phyloP scores from a whole-genome alignment of 2,329 filamentous ascomycete species.

The Beauveria medogensis region DNA sequence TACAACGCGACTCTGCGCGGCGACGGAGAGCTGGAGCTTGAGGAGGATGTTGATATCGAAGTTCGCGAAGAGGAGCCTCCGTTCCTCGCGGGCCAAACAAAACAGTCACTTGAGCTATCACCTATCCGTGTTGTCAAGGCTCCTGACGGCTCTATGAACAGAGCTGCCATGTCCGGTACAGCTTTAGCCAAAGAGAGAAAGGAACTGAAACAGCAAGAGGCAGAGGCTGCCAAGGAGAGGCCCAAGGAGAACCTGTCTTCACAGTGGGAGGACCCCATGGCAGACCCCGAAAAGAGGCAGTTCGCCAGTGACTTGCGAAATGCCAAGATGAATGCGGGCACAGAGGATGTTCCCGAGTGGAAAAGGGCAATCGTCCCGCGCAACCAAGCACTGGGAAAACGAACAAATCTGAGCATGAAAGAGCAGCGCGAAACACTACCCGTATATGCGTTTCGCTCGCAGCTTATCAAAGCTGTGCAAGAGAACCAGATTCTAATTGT shows the following conservation, averaged over 20 bases:
- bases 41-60: conserved; percentile 96
- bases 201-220: conserved; percentile 82
- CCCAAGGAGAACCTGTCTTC: conserved; percentile 75
- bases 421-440: conserved; percentile 86
- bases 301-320: conserved; percentile 83
- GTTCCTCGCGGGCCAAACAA: conserved; percentile 91
- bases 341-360: conserved; percentile 81
- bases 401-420: conserved; percentile 87
- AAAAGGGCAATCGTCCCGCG: conserved; percentile 75
- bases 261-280: conserved; percentile 98
- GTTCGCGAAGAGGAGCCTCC: conserved; percentile 93
- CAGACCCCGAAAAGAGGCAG: conserved; percentile 70
- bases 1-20: conserved; percentile 82
- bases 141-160: conserved; percentile 94
- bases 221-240: conserved; percentile 65
- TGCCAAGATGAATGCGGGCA: conserved; percentile 50
- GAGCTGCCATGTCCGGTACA: conserved; percentile 90
- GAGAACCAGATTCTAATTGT: conserved; percentile 92
- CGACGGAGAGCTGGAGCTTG: conserved; percentile 80
- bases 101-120: conserved; percentile 88
- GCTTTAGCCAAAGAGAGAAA: conserved; percentile 81
- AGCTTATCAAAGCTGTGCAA: conserved; percentile 77
- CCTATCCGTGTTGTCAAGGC: conserved; percentile 96
- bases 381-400: conserved; percentile 73
- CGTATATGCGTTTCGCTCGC: conserved; percentile 79